A percentile compares a stretch with the other conserved stretches of the same genome.
phyloP scores from a whole-genome alignment of 176 grass and related monocot genomes.

The Miscanthus lutarioriparius region DNA sequence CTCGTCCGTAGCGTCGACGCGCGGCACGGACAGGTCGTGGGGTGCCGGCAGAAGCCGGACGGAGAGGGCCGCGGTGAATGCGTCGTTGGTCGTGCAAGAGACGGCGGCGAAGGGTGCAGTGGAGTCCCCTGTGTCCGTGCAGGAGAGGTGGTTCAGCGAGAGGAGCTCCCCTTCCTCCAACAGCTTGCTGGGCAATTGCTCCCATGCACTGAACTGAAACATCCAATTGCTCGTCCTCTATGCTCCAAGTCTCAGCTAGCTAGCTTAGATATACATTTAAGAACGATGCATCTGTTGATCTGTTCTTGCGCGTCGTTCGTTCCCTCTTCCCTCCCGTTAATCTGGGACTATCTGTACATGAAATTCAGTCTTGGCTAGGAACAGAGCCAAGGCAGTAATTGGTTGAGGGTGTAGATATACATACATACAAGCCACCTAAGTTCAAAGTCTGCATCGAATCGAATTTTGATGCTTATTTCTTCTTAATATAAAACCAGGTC shows the following conservation, averaged over 20 bases:
- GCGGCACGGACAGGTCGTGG: conserved; percentile 50
- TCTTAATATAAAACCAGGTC: background rate
- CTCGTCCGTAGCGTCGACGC: conserved; percentile 48
- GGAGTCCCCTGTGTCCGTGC: conserved; percentile 64
- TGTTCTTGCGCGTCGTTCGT: background rate
- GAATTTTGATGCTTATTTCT: background rate
- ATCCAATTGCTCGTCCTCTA: background rate
- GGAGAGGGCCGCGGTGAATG: conserved; percentile 10
- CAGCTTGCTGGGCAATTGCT: conserved; percentile 56
- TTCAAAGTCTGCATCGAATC: background rate
- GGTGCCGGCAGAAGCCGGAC: conserved; percentile 33
- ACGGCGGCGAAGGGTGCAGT: conserved; percentile 12
- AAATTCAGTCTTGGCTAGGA: background rate
- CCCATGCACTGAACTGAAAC: conserved; percentile 39
- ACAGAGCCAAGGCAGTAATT: background rate
- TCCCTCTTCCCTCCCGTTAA: background rate
- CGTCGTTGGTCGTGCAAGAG: background rate
- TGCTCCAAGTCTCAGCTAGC: background rate
- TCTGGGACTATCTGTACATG: conserved; percentile 3
- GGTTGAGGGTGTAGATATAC: conserved; percentile 1
- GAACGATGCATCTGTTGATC: background rate
- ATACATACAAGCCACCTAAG: background rate
- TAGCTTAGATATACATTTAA: conserved; percentile 12
- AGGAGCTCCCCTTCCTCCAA: conserved; percentile 61
- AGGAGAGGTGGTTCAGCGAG: conserved; percentile 67